These are phyloP conservation scores for Penicillium pancosmium DNA, from an alignment of 495 filamentous ascomycete genomes.

Conservation along the genomic window DNA sequence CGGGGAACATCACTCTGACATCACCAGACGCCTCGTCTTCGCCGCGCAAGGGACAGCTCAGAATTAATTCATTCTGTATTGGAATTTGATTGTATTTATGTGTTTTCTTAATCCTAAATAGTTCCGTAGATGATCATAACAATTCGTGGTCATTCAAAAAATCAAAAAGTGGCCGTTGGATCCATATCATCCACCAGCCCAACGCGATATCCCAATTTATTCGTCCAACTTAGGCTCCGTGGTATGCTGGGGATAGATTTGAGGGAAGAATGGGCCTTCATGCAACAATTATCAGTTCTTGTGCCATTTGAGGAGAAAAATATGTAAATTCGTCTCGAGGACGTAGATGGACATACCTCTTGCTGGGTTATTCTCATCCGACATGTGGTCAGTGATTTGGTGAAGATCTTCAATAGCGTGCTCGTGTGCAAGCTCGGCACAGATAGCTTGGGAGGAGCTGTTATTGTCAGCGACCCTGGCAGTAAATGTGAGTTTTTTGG, in stretches of 20 bases:
- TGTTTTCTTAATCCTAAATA: too few species aligned
- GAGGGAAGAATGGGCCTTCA: slow-evolving; percentile 10
- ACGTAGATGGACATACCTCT: slow-evolving; percentile 7
- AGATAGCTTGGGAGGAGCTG: slow-evolving; percentile 28
- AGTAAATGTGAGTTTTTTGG: neutral
- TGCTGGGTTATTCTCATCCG: slow-evolving; percentile 12
- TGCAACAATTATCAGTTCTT: neutral
- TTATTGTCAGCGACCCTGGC: neutral
- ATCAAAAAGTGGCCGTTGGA: neutral
- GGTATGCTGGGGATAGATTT: slow-evolving; percentile 9
- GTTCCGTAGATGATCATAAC: neutral
- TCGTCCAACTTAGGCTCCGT: slow-evolving; percentile 2
- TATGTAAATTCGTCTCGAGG: too few species aligned
- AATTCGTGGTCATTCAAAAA: neutral
- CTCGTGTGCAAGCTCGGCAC: slow-evolving; percentile 30
- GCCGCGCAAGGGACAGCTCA: neutral
- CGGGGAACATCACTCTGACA: slow-evolving; percentile 26
- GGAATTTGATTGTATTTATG: neutral
- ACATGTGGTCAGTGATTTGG: slow-evolving; percentile 23
- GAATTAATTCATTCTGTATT: too few species aligned
- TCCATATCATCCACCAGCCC: neutral
- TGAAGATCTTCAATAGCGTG: slow-evolving; percentile 32
- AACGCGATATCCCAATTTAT: neutral
- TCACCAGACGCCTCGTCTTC: slow-evolving; percentile 14
- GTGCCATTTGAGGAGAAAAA: neutral